Percentiles rank a stretch among this genome's conserved stretches.
phyloP scores from a whole-genome alignment of 2,329 filamentous ascomycete genomes.

The Fusarium albidum region DNA sequence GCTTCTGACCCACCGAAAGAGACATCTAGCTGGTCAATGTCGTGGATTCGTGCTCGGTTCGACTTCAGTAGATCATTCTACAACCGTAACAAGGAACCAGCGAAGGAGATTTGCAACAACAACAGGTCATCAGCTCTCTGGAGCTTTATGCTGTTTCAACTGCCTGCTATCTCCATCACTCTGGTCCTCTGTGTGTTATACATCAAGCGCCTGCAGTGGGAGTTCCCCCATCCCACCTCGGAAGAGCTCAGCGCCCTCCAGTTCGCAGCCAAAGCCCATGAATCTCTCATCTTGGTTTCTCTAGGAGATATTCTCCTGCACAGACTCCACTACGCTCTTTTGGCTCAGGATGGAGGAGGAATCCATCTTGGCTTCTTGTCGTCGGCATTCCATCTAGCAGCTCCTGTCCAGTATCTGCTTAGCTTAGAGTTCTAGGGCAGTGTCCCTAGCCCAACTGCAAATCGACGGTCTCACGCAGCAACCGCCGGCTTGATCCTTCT shows the following conservation, averaged over 20 bases:
- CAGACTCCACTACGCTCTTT: not conserved
- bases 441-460: not conserved
- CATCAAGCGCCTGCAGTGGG: not conserved
- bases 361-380: conserved; percentile 9
- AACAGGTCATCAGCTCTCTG: not conserved
- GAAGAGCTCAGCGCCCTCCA: conserved; percentile 7
- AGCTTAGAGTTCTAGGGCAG: conserved; percentile 13
- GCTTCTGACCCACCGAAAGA: too few relatives aligned
- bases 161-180: not conserved
- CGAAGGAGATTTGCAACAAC: conserved; percentile 7
- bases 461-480: not conserved
- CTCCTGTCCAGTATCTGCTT: conserved; percentile 2
- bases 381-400: conserved; percentile 1
- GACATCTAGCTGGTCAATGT: too few relatives aligned
- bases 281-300: conserved; percentile 3
- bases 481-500: not conserved
- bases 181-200: not conserved
- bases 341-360: not conserved
- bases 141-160: not conserved
- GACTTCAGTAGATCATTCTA: too few relatives aligned
- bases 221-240: not conserved
- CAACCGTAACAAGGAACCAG: too few relatives aligned
- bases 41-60: too few relatives aligned
- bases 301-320: conserved; percentile 3
- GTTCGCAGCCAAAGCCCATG: conserved; percentile 12